Base-by-base conservation (phyloP, 495 filamentous ascomycete genomes). In the Aspergillus avenaceus region DNA sequence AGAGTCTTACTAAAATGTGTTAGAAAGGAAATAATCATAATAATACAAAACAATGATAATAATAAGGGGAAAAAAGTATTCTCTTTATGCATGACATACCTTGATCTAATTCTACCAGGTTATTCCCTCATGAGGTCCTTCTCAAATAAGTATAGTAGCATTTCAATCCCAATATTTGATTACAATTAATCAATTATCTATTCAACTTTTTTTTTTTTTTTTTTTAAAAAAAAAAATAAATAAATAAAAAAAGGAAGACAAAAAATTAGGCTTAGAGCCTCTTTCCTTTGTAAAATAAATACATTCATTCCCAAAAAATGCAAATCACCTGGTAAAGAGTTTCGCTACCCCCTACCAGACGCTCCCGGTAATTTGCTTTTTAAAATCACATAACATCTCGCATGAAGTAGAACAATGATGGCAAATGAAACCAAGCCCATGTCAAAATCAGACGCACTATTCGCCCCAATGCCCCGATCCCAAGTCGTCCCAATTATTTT, bases 401-500 rank as follows among this genome's bases (percentile, higher is more conserved):
- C 45, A 54, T 52, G 37, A 55, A 43, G 42, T 24, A 25, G 7
- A 44, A 37, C 13, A 44, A 50, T 42, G 43, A 45, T 14, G 41
- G 34, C 31, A 50, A 41, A 52, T 23, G n/a, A 37, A 45, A 49
- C 18, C 18, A 66, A 63, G 51, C 58, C 44, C 50, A 56, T 47
- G 13, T 42, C 44, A 47, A 59, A 69, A 72, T 58, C 64, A 70
- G 58, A 69, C 64, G 68, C 66, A 69, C 67, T 68, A 63, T 73
- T 71, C 67, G 67, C 70, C 70, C 62, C 64, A 61, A 69, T 70
- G 65, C 65, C 67, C 68, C 69, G 56, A 64, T 56, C 69, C 67
- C 64, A 69, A 73, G 65, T 69, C 63, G 62, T 70, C 67, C 65
- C 70, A 70, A 73, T 67, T 55, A 63, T 67, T 63, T 63, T 66